Evolutionary conservation across 1,284 basidiomycete species (phyloP).

Genomic region (Puccinia polysora): DNA sequence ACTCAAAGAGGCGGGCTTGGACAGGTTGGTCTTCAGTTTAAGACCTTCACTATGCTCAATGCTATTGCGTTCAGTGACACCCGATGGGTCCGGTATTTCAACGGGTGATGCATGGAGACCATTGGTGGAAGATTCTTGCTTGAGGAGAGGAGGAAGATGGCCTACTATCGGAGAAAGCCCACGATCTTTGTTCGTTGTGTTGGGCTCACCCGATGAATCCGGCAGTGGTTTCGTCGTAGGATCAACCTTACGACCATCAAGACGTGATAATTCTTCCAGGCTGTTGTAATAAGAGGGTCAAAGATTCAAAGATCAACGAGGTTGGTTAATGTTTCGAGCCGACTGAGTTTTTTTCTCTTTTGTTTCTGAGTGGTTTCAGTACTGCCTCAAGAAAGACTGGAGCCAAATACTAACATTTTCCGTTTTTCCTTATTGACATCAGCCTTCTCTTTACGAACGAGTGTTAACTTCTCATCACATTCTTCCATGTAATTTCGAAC

Average conservation of each 20-base stretch:
- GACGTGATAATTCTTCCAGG: slow-evolving; percentile 14
- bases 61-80: too few species aligned
- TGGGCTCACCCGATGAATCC: neutral
- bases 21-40: too few species aligned
- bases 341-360: too few species aligned
- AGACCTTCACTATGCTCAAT: too few species aligned
- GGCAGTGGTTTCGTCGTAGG: neutral
- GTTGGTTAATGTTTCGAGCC: too few species aligned
- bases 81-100: too few species aligned
- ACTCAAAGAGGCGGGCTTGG: too few species aligned
- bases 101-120: too few species aligned
- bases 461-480: slow-evolving; percentile 27
- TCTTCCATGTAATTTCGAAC: slow-evolving; percentile 33
- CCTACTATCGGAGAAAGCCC: neutral
- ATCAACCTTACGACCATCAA: slow-evolving; percentile 7
- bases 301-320: too few species aligned
- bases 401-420: slow-evolving; percentile 18
- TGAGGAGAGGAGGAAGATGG: too few species aligned
- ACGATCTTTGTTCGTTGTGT: neutral
- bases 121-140: too few species aligned
- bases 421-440: slow-evolving; percentile 40
- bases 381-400: neutral
- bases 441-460: slow-evolving; percentile 21
- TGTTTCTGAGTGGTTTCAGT: too few species aligned
- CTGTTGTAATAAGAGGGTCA: neutral